phyloP scores from a whole-genome alignment of 139 green algal genomes.

The Auxenochlorella pyrenoidosa region DNA sequence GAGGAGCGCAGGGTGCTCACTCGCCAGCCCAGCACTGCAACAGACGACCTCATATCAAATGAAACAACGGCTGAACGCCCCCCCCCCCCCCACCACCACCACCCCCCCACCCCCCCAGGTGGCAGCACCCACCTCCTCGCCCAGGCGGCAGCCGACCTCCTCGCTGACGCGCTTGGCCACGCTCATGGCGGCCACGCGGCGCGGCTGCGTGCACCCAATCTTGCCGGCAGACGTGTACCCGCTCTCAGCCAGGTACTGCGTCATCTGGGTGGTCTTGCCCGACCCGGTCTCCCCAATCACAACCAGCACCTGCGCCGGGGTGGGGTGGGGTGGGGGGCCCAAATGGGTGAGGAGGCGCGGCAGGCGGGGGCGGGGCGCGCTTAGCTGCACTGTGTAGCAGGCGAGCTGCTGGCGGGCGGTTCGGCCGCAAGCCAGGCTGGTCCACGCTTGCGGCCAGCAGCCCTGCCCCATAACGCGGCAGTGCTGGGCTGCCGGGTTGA shows the following conservation, averaged over 20 bases:
- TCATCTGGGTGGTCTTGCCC: constrained; percentile 99
- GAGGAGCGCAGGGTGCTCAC: too few relatives aligned
- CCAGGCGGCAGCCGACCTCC: constrained; percentile 89
- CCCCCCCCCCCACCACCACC: too few relatives aligned
- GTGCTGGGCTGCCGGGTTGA: too few relatives aligned
- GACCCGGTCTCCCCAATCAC: constrained; percentile 93
- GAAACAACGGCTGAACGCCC: too few relatives aligned
- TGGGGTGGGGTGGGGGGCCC: not conserved
- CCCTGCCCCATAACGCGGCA: too few relatives aligned
- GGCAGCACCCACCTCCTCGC: constrained; percentile 77
- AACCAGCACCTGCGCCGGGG: constrained; percentile 71
- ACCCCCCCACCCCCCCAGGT: not conserved
- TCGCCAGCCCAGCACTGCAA: too few relatives aligned
- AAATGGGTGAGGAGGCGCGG: not conserved
- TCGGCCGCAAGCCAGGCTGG: too few relatives aligned
- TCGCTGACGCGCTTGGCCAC: constrained; percentile 97
- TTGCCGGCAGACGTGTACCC: constrained; percentile 79
- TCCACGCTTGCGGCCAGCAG: too few relatives aligned
- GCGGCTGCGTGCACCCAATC: constrained; percentile 95
- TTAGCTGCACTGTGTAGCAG: too few relatives aligned
- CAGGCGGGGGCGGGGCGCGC: not conserved
- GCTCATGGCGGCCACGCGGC: constrained; percentile 95
- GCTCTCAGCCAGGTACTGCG: constrained; percentile 95
- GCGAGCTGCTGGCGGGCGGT: too few relatives aligned
- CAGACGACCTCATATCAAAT: too few relatives aligned